A percentile compares a stretch with the other conserved stretches of the same genome.
Evolutionary conservation across 139 green algal species (phyloP).

Genomic region (Micractinium sp.): DNA sequence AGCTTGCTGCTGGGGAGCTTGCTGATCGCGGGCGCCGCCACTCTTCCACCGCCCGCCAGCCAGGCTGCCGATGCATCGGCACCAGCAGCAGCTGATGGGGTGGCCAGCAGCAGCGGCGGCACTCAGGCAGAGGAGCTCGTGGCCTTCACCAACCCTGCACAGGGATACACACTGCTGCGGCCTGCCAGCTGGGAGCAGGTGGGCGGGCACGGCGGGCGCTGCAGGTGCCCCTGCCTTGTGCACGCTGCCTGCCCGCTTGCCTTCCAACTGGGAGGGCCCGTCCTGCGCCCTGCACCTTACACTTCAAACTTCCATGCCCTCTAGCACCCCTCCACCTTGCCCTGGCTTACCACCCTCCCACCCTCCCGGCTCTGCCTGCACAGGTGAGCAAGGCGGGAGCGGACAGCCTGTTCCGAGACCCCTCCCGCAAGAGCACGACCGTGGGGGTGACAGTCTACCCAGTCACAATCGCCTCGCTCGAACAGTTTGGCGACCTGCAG

Average conservation of each 20-base stretch:
- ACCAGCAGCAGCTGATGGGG: neutral
- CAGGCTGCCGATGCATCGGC: neutral
- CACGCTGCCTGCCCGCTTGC: neutral
- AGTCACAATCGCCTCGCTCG: neutral
- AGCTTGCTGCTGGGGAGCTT: neutral
- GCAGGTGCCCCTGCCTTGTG: neutral
- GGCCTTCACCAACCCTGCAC: neutral
- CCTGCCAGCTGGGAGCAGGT: slow-evolving; percentile 43
- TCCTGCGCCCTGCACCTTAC: neutral
- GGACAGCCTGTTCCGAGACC: slow-evolving; percentile 81
- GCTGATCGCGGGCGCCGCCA: neutral
- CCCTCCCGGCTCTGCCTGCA: neutral
- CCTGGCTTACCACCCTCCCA: neutral
- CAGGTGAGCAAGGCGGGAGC: slow-evolving; percentile 65
- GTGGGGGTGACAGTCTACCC: slow-evolving; percentile 63
- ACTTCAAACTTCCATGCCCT: neutral
- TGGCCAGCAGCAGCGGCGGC: neutral
- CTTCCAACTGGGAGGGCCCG: neutral
- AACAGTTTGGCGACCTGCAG: slow-evolving; percentile 67
- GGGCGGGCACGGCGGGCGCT: neutral
- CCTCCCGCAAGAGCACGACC: slow-evolving; percentile 57
- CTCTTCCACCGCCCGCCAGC: neutral
- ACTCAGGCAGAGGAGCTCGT: neutral
- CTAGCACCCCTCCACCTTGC: neutral
- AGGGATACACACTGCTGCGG: slow-evolving; percentile 29